Percentiles rank a stretch among this genome's conserved stretches.
Conservation (phyloP, 495 filamentous ascomycete species). For the Usnea hakonensis region DNA sequence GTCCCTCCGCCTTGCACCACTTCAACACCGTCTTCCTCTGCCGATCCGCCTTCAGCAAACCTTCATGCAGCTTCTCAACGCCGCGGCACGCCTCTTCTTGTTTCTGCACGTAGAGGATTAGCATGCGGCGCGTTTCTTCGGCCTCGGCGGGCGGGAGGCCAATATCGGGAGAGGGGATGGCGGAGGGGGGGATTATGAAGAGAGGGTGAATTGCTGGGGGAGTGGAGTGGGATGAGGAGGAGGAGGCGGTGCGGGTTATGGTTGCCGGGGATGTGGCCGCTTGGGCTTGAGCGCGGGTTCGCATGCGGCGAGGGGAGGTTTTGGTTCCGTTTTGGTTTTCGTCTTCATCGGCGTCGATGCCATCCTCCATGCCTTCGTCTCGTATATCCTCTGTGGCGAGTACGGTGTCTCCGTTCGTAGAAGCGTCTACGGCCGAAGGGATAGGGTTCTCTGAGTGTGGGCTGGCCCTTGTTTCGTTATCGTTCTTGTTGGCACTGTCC, state of each 20-base stretch:
- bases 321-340: too few species aligned
- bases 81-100: conserved; percentile 91
- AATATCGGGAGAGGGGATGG: conserved; percentile 67
- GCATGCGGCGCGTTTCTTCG: conserved; percentile 74
- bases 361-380: conserved; percentile 17
- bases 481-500: not conserved
- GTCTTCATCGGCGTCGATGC: conserved; percentile 31
- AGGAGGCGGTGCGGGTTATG: conserved; percentile 37
- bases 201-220: conserved; percentile 67
- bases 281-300: conserved; percentile 57
- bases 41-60: conserved; percentile 66
- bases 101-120: conserved; percentile 85
- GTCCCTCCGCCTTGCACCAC: conserved; percentile 85
- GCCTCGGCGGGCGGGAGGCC: conserved; percentile 76
- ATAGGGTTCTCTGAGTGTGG: not conserved
- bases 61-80: conserved; percentile 64
- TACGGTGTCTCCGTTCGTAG: not conserved
- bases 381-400: conserved; percentile 13
- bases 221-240: conserved; percentile 40
- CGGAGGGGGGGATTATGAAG: conserved; percentile 64
- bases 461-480: not conserved
- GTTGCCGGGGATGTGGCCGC: conserved; percentile 35
- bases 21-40: conserved; percentile 71
- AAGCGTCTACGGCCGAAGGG: not conserved
- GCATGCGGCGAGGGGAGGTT: conserved; percentile 54